Evolutionary conservation across 257 asterid genomes (phyloP), one percentile per base, ranked within the genome.

Genomic region (Solanum rostratum): DNA sequence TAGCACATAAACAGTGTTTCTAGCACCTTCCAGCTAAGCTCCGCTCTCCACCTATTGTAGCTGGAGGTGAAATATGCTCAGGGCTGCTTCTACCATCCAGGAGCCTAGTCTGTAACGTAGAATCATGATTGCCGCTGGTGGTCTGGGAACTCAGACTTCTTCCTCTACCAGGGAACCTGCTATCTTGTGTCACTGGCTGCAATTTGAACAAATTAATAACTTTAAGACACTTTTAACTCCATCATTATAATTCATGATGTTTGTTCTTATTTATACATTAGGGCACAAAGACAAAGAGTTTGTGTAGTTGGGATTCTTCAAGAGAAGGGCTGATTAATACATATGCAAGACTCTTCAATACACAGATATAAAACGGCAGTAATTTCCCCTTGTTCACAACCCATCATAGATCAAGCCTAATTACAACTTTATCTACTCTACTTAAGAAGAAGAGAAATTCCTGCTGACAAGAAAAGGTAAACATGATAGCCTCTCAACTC

Each of bases 81-180:
- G 54, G 83, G 85, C 39, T 85, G 85, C 85, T 84, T 80, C 82
- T 88, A 62, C 90, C 91, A 85, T 89, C 93, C 76, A 93, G 86
- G 84, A 93, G 97, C 84, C 97, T 89, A 79, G 92, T 39, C 83
- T 93, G 95, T 86, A 93, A 89, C 41, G 81, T 86, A 46, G 94
- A 89, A 84, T 91, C 92, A 14, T 93, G 85, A 88, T 85, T 86
- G 70, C 80, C 66, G 68, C 83, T 60, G 3, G 93, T 50, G 78
- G 88, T 88, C 83, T 37, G 85, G 68, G 95, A 81, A 89, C 90
- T 85, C 69, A 93, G 89, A 49, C 94, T 79, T 85, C 97, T 92
- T 50, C 89, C 97, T 89, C 93, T 87, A 87, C 97, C 97, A 43
- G 95, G 97, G 88, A 93, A 93, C 86, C 95, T 89, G 87, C 74